Evolutionary conservation across 257 asterid species (phyloP).

Genomic region (Solanum sitiens): DNA sequence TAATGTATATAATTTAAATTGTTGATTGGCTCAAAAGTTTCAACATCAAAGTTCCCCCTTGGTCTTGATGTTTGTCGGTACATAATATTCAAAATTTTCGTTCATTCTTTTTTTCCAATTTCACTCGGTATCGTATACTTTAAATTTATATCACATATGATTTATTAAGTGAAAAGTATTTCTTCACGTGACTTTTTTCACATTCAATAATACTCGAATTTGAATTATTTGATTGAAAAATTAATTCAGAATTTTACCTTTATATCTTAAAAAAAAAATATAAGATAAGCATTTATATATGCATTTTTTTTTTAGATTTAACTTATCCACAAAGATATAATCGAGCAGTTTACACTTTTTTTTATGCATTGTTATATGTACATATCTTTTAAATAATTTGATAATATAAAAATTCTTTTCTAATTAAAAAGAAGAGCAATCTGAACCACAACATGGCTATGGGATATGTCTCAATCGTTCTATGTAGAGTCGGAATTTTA

Average conservation of each 20-base stretch:
- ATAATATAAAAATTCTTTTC: neutral
- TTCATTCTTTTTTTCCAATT: neutral
- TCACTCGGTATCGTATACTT: neutral
- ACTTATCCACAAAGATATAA: neutral
- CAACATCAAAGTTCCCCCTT: neutral
- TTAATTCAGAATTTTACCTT: neutral
- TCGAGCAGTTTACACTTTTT: neutral
- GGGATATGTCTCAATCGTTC: no score
- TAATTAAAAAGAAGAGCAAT: neutral
- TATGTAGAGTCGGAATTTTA: no score
- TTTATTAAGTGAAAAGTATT: rapidly evolving
- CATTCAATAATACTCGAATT: neutral
- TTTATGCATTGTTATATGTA: neutral
- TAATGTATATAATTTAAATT: neutral
- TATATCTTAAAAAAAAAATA: neutral
- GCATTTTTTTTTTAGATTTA: no score
- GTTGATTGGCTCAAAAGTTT: neutral
- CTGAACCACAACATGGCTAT: no score
- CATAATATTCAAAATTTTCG: neutral
- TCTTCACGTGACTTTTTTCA: neutral
- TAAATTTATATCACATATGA: neutral
- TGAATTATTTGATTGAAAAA: neutral
- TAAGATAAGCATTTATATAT: neutral
- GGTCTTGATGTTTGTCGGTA: neutral
- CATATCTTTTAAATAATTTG: neutral